Conservation (phyloP, 208 protist species). For the Crithidia bombi region DNA sequence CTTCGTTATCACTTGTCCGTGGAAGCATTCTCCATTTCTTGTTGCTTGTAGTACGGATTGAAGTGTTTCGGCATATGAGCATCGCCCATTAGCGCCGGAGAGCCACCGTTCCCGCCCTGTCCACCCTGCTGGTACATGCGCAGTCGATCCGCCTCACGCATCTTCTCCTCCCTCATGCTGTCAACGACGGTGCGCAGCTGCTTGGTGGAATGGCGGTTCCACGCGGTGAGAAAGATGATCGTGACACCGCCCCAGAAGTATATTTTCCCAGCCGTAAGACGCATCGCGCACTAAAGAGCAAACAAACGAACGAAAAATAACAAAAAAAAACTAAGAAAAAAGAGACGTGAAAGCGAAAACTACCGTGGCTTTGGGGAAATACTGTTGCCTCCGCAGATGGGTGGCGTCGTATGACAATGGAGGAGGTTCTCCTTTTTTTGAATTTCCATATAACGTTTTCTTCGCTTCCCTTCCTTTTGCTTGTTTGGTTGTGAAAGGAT, state of each 20-base stretch:
- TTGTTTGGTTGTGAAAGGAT: too few species aligned
- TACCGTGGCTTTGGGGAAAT: too few species aligned
- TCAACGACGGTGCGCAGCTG: slow-evolving; percentile 70
- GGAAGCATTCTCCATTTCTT: slow-evolving; percentile 45
- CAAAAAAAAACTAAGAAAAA: too few species aligned
- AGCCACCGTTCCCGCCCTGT: background rate
- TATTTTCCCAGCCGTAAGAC: slow-evolving; percentile 79
- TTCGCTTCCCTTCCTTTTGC: too few species aligned
- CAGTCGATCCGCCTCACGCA: slow-evolving; percentile 60
- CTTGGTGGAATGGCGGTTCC: slow-evolving; percentile 69
- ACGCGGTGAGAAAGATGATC: slow-evolving; percentile 58
- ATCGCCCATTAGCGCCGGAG: slow-evolving; percentile 9
- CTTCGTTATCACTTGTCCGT: slow-evolving; percentile 11
- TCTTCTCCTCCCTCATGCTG: slow-evolving; percentile 61
- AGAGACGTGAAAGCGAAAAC: too few species aligned
- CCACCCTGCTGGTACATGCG: slow-evolving; percentile 35
- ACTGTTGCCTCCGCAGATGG: too few species aligned
- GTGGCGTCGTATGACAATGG: too few species aligned
- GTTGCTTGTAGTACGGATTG: slow-evolving; percentile 61
- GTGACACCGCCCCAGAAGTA: slow-evolving; percentile 65
- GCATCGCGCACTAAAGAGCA: slow-evolving; percentile 38
- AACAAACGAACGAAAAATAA: background rate
- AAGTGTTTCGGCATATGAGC: slow-evolving; percentile 50
- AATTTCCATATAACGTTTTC: too few species aligned
- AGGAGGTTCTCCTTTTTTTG: background rate